Evolutionary conservation across 1,284 basidiomycete species (phyloP).

Genomic region (Ceratorhiza oryzae-sativae): DNA sequence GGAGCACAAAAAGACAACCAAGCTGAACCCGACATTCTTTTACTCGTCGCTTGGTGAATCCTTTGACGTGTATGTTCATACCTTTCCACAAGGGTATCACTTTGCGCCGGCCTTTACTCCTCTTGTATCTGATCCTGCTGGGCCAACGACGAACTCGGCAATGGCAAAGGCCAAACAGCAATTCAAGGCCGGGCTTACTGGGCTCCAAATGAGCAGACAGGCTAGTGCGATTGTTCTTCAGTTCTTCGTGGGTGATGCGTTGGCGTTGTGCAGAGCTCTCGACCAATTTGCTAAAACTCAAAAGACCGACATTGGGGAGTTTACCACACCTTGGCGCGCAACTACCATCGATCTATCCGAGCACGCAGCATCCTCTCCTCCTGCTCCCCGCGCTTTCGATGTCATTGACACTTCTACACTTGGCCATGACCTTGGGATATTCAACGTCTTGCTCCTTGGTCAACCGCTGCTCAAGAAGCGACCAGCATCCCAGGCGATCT

Average conservation of each 20-base stretch:
- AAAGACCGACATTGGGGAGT: slow-evolving; percentile 11
- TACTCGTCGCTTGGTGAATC: slow-evolving; percentile 55
- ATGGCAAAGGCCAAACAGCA: slow-evolving; percentile 48
- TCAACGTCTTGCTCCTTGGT: slow-evolving; percentile 59
- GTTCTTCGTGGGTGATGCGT: slow-evolving; percentile 25
- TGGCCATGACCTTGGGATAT: slow-evolving; percentile 57
- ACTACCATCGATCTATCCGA: slow-evolving; percentile 20
- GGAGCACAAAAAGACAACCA: slow-evolving; percentile 47
- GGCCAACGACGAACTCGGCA: slow-evolving; percentile 43
- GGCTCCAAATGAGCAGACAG: slow-evolving; percentile 47
- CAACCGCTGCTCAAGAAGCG: slow-evolving; percentile 51
- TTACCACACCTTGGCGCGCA: slow-evolving; percentile 23
- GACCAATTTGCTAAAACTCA: slow-evolving; percentile 42
- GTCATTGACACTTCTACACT: slow-evolving; percentile 65
- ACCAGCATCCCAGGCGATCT: slow-evolving; percentile 46
- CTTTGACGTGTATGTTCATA: slow-evolving; percentile 57
- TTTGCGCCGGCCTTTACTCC: slow-evolving; percentile 28
- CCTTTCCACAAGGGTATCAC: slow-evolving; percentile 43
- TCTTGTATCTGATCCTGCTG: slow-evolving; percentile 8
- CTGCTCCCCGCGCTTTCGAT: slow-evolving; percentile 51
- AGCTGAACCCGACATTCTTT: slow-evolving; percentile 59
- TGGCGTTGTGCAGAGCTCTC: slow-evolving; percentile 50
- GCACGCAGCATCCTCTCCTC: slow-evolving; percentile 10
- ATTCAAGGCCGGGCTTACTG: slow-evolving; percentile 53
- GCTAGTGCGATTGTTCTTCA: slow-evolving; percentile 17